Base-by-base conservation (phyloP, 2,329 filamentous ascomycete genomes). In the Fusarium redolens region DNA sequence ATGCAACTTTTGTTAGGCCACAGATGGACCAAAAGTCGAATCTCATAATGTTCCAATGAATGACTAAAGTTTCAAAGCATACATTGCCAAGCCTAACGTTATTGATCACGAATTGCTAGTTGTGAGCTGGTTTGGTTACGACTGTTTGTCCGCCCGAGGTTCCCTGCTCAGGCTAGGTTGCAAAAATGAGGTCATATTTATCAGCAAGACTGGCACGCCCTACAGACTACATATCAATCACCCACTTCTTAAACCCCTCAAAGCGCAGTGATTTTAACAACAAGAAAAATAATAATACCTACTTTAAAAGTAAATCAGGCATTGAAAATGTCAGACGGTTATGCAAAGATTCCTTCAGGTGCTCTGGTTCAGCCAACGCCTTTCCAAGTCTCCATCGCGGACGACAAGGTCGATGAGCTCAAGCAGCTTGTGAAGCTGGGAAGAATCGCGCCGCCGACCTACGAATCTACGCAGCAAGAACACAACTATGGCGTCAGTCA, bases 401-500 rank as follows among this genome's bases (percentile, higher is more conserved):
- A 68, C 1, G 31, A 68, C 3, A 43, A 15, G 15, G 8, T 68
- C 0, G 31, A 52, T 3, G 65, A 68, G 11, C 65, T 68, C 1
- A 68, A 68, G 4, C 55, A 43, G 5, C 64, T 68, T 25, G n/a
- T 68, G 6, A 68, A 68, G 12, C 63, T 68, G 0, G 63, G 47
- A 22, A 68, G 47, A 22, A 30, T 68, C 3, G 63, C 37, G 1
- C 55, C 63, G 1, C 47, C 63, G 0, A 68, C 55, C 0, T 68
- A 68, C 4, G 65, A 68, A 5, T 68, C 63, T 4, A 68, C 63
- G 0, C 65, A 68, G 3, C 44, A 33, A 3, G 63, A 68, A 4
- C n/a, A 62, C 4, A 54, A 68, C 6, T 68, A 48, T 10, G 65
- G 65, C 0, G 33, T 68, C 6, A 33, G n/a, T 0, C 63, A 33